phyloP scores from a whole-genome alignment of 2,329 filamentous ascomycete species.

The Apiospora rasikravindrae region DNA sequence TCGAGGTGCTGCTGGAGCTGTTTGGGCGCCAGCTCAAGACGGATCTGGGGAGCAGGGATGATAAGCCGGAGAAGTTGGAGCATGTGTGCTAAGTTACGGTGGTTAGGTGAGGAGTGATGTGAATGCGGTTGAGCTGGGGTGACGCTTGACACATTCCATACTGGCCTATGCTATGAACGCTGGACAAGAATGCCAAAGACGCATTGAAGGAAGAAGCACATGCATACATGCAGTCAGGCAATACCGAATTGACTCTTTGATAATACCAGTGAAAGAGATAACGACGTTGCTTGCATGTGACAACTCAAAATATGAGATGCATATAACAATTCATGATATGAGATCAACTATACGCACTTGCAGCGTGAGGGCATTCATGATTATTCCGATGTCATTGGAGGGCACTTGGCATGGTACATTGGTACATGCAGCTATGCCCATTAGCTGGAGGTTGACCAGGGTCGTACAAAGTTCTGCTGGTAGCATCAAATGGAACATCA shows the following conservation, averaged over 20 bases:
- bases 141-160: neutral
- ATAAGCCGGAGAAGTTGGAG: slow-evolving; percentile 66
- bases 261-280: no score
- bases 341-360: neutral
- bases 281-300: no score
- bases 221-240: neutral
- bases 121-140: neutral
- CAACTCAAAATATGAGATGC: no score
- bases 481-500: slow-evolving; percentile 3
- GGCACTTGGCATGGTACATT: neutral
- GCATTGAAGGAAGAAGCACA: neutral
- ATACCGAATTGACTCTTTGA: neutral
- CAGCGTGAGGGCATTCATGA: neutral
- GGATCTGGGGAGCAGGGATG: slow-evolving; percentile 75
- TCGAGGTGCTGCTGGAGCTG: slow-evolving; percentile 86
- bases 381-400: neutral
- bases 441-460: slow-evolving; percentile 3
- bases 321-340: neutral
- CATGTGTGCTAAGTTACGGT: slow-evolving; percentile 68
- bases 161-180: neutral
- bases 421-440: slow-evolving; percentile 6
- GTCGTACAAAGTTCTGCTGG: neutral
- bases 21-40: slow-evolving; percentile 80
- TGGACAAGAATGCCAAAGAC: neutral
- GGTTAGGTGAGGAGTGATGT: neutral